phyloP scores from a whole-genome alignment of 768 basidiomycete species.

The Kwoniella dejecticola region DNA sequence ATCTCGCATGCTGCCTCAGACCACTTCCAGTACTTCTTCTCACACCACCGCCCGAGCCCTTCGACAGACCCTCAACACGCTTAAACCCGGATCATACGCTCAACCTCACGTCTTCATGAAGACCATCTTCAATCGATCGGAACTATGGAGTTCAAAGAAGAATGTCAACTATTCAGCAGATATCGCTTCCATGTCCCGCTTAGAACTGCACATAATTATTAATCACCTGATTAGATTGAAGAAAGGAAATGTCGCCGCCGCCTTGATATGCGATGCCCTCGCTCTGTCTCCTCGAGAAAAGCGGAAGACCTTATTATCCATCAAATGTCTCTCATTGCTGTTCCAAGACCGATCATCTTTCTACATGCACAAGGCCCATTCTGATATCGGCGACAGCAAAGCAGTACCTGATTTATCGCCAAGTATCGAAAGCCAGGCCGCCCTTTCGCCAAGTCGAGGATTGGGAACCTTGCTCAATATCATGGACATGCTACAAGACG shows the following conservation, averaged over 20 bases:
- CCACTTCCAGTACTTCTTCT: neutral
- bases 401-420: neutral
- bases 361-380: neutral
- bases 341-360: constrained; percentile 8
- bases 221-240: constrained; percentile 24
- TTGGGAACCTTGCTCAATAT: constrained; percentile 8
- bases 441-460: constrained; percentile 8
- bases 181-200: constrained; percentile 14
- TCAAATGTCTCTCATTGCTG: constrained; percentile 4
- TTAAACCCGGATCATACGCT: constrained; percentile 19
- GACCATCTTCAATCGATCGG: constrained; percentile 2
- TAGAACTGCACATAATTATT: constrained; percentile 23
- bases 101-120: constrained; percentile 2
- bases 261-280: constrained; percentile 9
- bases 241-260: constrained; percentile 16
- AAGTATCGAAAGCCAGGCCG: constrained; percentile 1
- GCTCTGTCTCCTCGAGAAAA: neutral
- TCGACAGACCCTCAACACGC: neutral
- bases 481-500: constrained; percentile 27
- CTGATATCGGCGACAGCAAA: neutral
- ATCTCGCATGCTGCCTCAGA: neutral
- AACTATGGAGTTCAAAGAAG: neutral
- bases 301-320: constrained; percentile 7
- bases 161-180: neutral
- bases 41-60: neutral